Evolutionary conservation across 2,329 filamentous ascomycete species (phyloP).

Genomic region (Dactylellina haptotyla): DNA sequence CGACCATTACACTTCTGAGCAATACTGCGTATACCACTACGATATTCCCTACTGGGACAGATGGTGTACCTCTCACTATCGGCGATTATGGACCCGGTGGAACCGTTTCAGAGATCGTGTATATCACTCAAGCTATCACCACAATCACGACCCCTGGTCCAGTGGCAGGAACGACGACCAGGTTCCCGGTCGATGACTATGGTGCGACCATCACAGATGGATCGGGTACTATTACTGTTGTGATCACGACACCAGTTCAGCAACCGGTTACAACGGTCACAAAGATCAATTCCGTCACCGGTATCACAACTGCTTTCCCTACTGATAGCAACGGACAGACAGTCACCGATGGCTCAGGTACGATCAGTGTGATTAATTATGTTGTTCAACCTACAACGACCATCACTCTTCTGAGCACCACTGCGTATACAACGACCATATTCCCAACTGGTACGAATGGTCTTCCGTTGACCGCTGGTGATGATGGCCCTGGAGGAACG

Average conservation of each 20-base stretch:
- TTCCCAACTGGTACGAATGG: background rate
- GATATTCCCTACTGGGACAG: background rate
- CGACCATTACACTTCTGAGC: background rate
- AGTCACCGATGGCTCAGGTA: background rate
- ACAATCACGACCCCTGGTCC: background rate
- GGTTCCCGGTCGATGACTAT: background rate
- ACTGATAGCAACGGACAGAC: background rate
- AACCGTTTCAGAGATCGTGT: background rate
- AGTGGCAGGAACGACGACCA: background rate
- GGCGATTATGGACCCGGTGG: background rate
- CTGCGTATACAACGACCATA: background rate
- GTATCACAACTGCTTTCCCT: background rate
- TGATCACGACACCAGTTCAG: background rate
- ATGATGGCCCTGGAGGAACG: constrained; percentile 1
- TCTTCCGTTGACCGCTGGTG: background rate
- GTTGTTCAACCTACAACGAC: background rate
- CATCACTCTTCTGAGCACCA: background rate
- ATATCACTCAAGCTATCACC: background rate
- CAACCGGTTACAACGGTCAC: background rate
- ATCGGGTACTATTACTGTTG: background rate
- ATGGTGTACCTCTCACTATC: background rate
- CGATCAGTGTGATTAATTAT: background rate
- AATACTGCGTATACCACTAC: background rate
- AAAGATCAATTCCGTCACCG: background rate
- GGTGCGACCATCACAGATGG: background rate